Base-by-base conservation (phyloP, 352 stramenopile genomes). In the Phytophthora cactorum region DNA sequence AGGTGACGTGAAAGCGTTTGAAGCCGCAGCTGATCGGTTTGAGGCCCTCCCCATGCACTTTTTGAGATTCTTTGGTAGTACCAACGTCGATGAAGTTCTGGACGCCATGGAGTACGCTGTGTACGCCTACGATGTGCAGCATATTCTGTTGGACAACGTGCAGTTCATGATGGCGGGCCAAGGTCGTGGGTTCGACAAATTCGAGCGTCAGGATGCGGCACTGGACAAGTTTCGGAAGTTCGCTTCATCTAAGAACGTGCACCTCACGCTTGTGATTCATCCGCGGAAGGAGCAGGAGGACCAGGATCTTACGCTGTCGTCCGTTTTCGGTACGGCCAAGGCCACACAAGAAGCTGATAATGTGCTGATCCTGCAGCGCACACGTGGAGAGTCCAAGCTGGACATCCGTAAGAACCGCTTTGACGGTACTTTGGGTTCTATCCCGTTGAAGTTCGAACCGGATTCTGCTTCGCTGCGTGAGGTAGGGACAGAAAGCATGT, bases 281-380 rank as follows among this genome's bases (percentile, higher is more conserved):
- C 98, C 98, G 11, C 89, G 97, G 32, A 99, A 99, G 71, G 98
- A 99, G 83, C 93, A 98, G 46, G 96, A 99, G 60, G 89, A 96
- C 34, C 60, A 86, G 12, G 81, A 92, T 39, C 78, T 99, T 49
- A 97, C 88, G 38, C 95, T 99, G 29, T 96, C 87, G 17, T 99
- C 93, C 4, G 96, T 99, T 52, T 99, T 98, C 65, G 98, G 98
- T 51, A 98, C 95, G 22, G 98, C 97, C 38, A 99, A 99, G 74
- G 97, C 97, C 9, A 99, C 98, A 2, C 98, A 99, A 82, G 98
- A 99, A 82, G 98, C 97, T 9, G 98, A 99, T 75, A 99, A 98
- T 51, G 97, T 99, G 17, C 73, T 99, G n/a, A 99, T 99, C 55
- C 72, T 99, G 43, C 98, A 99, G 79, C 84, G 86, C 52, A 91